Percentiles rank a stretch among this genome's conserved stretches.
Conservation (phyloP, 768 basidiomycete genomes). For the Termitomyces sp. region DNA sequence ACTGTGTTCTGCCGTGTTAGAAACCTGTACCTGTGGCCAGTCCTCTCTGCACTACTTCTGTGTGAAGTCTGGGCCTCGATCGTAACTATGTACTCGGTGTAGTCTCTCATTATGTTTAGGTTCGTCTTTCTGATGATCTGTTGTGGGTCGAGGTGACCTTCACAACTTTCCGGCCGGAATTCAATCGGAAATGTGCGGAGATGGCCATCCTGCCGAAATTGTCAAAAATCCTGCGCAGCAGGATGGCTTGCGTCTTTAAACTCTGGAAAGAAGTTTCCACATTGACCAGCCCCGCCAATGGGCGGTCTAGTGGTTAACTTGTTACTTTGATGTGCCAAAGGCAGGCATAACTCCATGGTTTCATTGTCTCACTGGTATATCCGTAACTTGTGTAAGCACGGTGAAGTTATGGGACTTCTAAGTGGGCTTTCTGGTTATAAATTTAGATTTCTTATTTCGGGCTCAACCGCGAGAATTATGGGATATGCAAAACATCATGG, state of each 20-base stretch:
- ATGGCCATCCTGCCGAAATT: not conserved
- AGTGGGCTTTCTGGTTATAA: too few species aligned
- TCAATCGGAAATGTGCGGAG: conserved; percentile 1
- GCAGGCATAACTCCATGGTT: too few species aligned
- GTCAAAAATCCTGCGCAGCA: not conserved
- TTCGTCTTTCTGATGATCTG: not conserved
- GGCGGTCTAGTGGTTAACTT: not conserved
- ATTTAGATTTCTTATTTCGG: too few species aligned
- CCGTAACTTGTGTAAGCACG: too few species aligned
- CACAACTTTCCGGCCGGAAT: not conserved
- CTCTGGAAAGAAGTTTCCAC: not conserved
- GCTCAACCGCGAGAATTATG: too few species aligned
- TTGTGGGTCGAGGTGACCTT: not conserved
- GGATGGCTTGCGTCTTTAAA: not conserved
- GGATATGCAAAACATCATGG: too few species aligned
- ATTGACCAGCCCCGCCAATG: not conserved
- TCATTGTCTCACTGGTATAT: too few species aligned
- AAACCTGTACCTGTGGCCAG: not conserved
- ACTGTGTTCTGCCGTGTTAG: not conserved
- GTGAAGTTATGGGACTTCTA: too few species aligned
- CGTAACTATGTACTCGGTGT: too few species aligned
- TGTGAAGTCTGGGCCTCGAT: not conserved
- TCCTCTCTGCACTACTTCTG: too few species aligned
- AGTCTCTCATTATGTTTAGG: too few species aligned
- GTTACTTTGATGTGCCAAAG: not conserved